These are phyloP conservation scores for Stereocaulon alpinum DNA, from an alignment of 495 filamentous ascomycete species.

Conservation along the genomic window DNA sequence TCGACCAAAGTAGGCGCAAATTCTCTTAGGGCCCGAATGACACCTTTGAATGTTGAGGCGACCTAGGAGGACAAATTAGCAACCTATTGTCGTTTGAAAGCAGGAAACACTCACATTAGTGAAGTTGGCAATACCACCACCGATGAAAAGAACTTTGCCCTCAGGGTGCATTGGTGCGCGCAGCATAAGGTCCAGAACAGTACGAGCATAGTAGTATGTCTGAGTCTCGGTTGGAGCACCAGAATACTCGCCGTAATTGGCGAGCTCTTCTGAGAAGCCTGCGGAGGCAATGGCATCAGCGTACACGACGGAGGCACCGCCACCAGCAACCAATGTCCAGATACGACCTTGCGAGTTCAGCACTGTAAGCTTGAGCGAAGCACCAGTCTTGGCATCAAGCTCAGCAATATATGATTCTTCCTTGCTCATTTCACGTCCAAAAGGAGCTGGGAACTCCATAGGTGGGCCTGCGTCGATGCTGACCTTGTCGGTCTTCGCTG, in stretches of 20 bases:
- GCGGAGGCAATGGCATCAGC: slow-evolving; percentile 96
- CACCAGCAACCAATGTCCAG: slow-evolving; percentile 97
- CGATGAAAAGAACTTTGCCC: slow-evolving; percentile 98
- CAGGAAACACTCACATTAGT: slow-evolving; percentile 50
- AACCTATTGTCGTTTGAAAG: neutral
- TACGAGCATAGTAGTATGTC: slow-evolving; percentile 95
- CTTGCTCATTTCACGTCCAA: slow-evolving; percentile 94
- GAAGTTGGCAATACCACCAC: slow-evolving; percentile 99
- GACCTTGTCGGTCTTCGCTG: slow-evolving; percentile 58
- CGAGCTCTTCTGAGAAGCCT: slow-evolving; percentile 89
- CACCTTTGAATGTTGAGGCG: slow-evolving; percentile 97
- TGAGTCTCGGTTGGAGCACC: slow-evolving; percentile 96
- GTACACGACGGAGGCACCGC: slow-evolving; percentile 98
- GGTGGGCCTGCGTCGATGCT: slow-evolving; percentile 94
- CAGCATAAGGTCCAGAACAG: slow-evolving; percentile 95
- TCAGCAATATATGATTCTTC: slow-evolving; percentile 98
- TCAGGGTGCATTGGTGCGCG: slow-evolving; percentile 74
- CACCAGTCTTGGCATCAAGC: slow-evolving; percentile 97
- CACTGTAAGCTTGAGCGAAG: slow-evolving; percentile 94
- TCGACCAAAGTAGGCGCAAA: slow-evolving; percentile 75
- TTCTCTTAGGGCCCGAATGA: slow-evolving; percentile 93
- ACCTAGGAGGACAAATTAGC: slow-evolving; percentile 43
- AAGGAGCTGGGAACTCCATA: slow-evolving; percentile 97
- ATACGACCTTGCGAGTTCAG: slow-evolving; percentile 85
- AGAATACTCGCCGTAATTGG: slow-evolving; percentile 99